Percentiles rank a stretch among this genome's conserved stretches.
These are phyloP conservation scores for Eutypa lata DNA, from an alignment of 2,329 filamentous ascomycete species.

Conservation along the genomic window DNA sequence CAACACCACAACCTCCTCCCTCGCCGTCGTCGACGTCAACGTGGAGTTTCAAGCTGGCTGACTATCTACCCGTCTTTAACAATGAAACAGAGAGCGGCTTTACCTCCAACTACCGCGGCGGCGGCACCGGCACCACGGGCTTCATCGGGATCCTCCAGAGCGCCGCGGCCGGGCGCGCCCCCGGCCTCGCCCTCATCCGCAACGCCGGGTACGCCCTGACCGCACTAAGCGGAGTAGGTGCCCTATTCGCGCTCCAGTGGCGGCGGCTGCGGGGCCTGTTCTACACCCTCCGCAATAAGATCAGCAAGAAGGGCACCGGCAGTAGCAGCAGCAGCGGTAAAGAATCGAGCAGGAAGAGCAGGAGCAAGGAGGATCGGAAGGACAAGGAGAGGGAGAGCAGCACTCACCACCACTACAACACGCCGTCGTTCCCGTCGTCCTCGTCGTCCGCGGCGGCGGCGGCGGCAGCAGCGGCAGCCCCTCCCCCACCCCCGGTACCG, in stretches of 20 bases:
- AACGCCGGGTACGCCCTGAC: not conserved
- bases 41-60: not conserved
- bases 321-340: not conserved
- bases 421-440: not conserved
- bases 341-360: not conserved
- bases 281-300: not conserved
- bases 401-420: not conserved
- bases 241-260: not conserved
- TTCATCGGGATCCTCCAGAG: slow-evolving; percentile 2
- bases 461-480: not conserved
- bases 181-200: not conserved
- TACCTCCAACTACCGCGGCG: not conserved
- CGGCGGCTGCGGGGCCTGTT: not conserved
- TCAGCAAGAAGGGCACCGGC: not conserved
- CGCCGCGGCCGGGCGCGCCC: not conserved
- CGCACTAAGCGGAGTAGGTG: not conserved
- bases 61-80: not conserved
- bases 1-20: not conserved
- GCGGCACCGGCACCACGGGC: not conserved
- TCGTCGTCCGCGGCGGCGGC: not conserved
- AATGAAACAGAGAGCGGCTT: not conserved
- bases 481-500: not conserved
- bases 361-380: not conserved
- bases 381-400: not conserved
- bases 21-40: not conserved